Evolutionary conservation across 768 basidiomycete species (phyloP).

Genomic region (Suillus spraguei): DNA sequence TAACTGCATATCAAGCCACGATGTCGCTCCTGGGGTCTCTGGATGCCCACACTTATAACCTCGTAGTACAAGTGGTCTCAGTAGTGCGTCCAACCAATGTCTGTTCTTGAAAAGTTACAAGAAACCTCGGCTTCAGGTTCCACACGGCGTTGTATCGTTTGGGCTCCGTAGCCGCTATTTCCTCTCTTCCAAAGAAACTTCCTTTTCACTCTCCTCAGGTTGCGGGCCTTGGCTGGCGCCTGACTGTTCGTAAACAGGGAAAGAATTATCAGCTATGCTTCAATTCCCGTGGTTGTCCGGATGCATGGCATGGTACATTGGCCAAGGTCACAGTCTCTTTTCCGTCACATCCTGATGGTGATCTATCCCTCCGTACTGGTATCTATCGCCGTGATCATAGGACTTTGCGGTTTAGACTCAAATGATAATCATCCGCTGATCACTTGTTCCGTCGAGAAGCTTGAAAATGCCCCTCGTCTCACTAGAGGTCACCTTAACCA

Average conservation of each 20-base stretch:
- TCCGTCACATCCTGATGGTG: background rate
- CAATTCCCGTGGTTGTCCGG: background rate
- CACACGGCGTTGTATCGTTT: slow-evolving; percentile 6
- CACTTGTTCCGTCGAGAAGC: background rate
- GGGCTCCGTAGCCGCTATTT: background rate
- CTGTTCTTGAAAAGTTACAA: background rate
- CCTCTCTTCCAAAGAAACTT: background rate
- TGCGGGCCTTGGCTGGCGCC: background rate
- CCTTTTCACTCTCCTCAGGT: background rate
- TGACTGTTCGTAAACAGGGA: background rate
- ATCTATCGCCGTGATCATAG: background rate
- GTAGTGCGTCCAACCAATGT: background rate
- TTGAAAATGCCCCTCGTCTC: background rate
- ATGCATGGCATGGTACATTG: background rate
- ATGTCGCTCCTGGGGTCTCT: background rate
- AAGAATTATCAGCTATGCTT: too few relatives aligned
- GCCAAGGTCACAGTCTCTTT: background rate
- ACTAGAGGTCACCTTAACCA: slow-evolving; percentile 1
- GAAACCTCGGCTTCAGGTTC: slow-evolving; percentile 6
- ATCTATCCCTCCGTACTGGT: background rate
- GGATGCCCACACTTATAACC: background rate
- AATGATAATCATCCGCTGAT: background rate
- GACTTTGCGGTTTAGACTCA: background rate
- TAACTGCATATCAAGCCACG: background rate
- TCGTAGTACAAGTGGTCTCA: background rate